Evolutionary conservation across 2,329 filamentous ascomycete species (phyloP), one percentile per base, ranked within the genome.

Genomic region (Neonectria magnoliae): DNA sequence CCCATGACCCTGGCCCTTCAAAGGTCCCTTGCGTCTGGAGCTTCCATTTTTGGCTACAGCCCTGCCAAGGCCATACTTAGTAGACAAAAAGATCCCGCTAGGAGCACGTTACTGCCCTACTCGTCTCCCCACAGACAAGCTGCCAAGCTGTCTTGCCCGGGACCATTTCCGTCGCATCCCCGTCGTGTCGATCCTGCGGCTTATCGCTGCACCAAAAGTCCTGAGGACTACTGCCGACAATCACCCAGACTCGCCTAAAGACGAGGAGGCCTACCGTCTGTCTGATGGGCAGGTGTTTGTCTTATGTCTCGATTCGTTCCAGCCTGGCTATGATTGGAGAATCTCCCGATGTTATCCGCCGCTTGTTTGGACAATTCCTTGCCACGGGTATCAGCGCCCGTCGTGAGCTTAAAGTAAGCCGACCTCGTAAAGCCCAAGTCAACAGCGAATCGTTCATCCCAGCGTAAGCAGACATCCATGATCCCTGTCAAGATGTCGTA

Each of bases 11-110:
- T 29, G 16, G 22, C n/a, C 48, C 60, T 53, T n/a, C 48, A 63
- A 63, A 63, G 50, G 60, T 54, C 33, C 60, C 41, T 33, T 44
- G 44, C 48, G 31, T 36, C 27, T 38, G 54, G 60, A 63, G 55
- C 60, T 63, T 45, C 60, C 60, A 54, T 41, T 42, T 57, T 33
- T 33, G 60, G 60, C 22, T 22, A 20, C 41, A 31, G 41, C 31
- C 48, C 41, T 31, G 31, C 38, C 27, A 41, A 44, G 47, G 6
- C 47, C 9, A 20, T 14, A n/a, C n/a, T n/a, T n/a, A n/a, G n/a
- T n/a, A 18, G 38, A 33, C 41, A 25, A 53, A 61, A 57, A 44
- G 44, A 56, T 48, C 25, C 53, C 38, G 16, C 44, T 55, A 55
- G 45, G 10, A 50, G 52, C 44, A 44, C 25, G n/a, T 29, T 45